Percentiles rank a stretch among this genome's conserved stretches.
Conservation (phyloP, 495 filamentous ascomycete species). For the Penicillium mononematosum region DNA sequence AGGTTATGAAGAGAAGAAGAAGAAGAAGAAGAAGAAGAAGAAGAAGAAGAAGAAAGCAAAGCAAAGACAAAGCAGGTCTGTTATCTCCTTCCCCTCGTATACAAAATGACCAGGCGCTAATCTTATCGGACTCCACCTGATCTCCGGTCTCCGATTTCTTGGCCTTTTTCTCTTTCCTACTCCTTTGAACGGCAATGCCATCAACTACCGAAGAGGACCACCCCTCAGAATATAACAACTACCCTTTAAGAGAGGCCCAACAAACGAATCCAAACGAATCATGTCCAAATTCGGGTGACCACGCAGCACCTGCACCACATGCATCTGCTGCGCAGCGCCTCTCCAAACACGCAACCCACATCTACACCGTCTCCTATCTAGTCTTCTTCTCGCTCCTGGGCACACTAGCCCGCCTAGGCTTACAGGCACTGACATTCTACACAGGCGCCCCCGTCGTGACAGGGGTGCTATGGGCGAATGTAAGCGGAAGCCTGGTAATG, state of each 20-base stretch:
- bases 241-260: conserved; percentile 10
- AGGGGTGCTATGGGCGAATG: conserved; percentile 84
- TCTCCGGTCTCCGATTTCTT: conserved; percentile 10
- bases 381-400: conserved; percentile 85
- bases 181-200: neutral
- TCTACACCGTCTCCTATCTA: conserved; percentile 79
- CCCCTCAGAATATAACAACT: conserved; percentile 14
- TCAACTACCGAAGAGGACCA: conserved; percentile 1
- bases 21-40: conserved; percentile 4
- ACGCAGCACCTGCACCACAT: conserved; percentile 5
- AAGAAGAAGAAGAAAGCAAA: neutral
- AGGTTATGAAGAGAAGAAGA: neutral
- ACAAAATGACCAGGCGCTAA: neutral
- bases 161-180: neutral
- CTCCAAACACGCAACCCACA: conserved; percentile 62
- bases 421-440: conserved; percentile 81
- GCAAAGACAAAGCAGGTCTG: too few relatives aligned
- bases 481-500: conserved; percentile 78
- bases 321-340: conserved; percentile 16
- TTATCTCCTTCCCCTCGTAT: conserved; percentile 13
- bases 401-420: conserved; percentile 78
- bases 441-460: conserved; percentile 72
- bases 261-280: conserved; percentile 9
- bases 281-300: neutral
- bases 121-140: conserved; percentile 15